Conservation (phyloP, 2,329 filamentous ascomycete species). For the Aspergillus hortae region DNA sequence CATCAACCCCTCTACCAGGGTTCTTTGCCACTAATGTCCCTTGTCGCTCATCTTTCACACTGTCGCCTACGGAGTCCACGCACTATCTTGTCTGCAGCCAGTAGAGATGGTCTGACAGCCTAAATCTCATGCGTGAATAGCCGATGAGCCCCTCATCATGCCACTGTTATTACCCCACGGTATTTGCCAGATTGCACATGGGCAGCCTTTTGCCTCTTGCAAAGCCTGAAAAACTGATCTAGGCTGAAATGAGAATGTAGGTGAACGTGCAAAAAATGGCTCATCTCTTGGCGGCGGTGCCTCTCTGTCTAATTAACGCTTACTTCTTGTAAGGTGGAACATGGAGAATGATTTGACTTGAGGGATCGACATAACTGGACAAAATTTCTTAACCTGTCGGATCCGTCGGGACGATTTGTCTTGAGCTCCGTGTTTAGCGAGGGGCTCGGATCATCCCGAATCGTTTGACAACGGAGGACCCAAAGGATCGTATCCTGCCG, state of each 20-base stretch:
- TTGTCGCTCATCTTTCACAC: neutral
- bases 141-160: slow-evolving; percentile 6
- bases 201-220: neutral
- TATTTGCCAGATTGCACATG: neutral
- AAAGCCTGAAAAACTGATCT: neutral
- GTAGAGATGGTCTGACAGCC: slow-evolving; percentile 14
- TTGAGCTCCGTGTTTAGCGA: neutral
- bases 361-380: slow-evolving; percentile 2
- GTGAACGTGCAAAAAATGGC: slow-evolving; percentile 3
- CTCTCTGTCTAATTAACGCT: slow-evolving; percentile 3
- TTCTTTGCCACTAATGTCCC: slow-evolving; percentile 7
- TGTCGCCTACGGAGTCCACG: neutral
- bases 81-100: neutral
- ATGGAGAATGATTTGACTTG: slow-evolving; percentile 1
- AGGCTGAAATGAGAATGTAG: neutral
- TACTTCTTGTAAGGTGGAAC: slow-evolving; percentile 1
- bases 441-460: slow-evolving; percentile 12
- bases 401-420: slow-evolving; percentile 4
- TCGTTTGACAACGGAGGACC: neutral
- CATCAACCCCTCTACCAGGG: neutral
- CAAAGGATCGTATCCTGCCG: neutral
- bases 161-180: neutral
- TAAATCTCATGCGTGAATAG: slow-evolving; percentile 4
- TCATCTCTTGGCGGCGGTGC: slow-evolving; percentile 3
- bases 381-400: neutral